Base-by-base conservation (phyloP, 2,329 filamentous ascomycete genomes). In the Talaromyces sp. region DNA sequence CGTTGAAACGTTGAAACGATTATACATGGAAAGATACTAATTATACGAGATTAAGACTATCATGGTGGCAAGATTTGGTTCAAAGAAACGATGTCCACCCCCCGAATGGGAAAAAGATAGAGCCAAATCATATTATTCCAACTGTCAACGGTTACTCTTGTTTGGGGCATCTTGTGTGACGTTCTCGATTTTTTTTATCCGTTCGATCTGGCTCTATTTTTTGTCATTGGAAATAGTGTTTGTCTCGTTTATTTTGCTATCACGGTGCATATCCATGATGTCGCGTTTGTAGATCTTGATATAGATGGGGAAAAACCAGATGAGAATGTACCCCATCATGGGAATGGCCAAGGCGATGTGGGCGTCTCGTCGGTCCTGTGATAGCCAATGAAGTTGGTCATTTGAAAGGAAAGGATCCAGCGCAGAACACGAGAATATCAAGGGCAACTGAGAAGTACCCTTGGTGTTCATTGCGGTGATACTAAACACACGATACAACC, bases 401-500 rank as follows among this genome's bases (percentile, higher is more conserved):
- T 31, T 31, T 19, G 10, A 9, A 17, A 35, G 9, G 3, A 29
- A 32, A 54, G 10, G 10, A 63, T 63, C 73, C 69, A 62, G 73
- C 67, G 62, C 67, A 68, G 53, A 70, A 59, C 61, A 72, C 63
- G 54, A 74, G 52, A 61, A 65, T 65, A n/a, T 86, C 72, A 77
- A 85, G 81, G 29, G 76, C 78, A 60, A 86, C 79, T 17, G 82
- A 82, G 77, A 74, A 59, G 81, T 79, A 31, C 80, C 82, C 17
- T 70, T 71, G n/a, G 81, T 78, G 6, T 76, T 80, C 60, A 86
- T 84, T 11, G 80, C 72, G 0, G 81, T 78, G 6, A 81, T 75
- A 56, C 81, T 75, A 72, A 87, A 86, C 60, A 86, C 60, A 86
- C 68, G 65, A 85, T 80, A 67, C 80, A 81, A 24, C 77, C 65